phyloP scores from a whole-genome alignment of 305 asterid genomes.

The Solanum hybrid region DNA sequence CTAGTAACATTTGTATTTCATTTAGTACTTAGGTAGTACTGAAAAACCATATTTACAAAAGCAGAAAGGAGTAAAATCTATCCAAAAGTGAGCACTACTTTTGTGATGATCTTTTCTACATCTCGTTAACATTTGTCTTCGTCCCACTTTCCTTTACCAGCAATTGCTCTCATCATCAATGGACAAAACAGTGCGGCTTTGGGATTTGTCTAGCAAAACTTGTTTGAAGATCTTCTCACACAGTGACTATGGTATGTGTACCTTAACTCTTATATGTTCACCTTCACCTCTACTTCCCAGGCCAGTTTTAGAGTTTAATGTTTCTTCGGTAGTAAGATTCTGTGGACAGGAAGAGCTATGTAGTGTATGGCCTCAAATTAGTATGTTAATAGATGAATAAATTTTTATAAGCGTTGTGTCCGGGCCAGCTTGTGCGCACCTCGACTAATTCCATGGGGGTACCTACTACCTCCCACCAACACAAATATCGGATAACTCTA shows the following conservation, averaged over 20 bases:
- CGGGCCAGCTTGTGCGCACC: neutral
- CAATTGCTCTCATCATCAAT: conserved; percentile 70
- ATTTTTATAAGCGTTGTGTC: neutral
- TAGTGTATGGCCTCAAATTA: neutral
- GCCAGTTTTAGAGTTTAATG: neutral
- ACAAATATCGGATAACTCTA: neutral
- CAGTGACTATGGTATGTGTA: conserved; percentile 68
- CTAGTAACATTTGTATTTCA: no score
- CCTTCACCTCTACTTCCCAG: neutral
- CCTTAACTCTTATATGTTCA: neutral
- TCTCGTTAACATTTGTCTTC: conserved; percentile 15
- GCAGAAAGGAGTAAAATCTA: no score
- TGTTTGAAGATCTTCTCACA: conserved; percentile 75
- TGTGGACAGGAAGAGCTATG: neutral
- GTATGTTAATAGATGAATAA: neutral
- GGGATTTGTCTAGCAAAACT: conserved; percentile 63
- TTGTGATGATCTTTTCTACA: neutral
- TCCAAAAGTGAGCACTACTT: neutral
- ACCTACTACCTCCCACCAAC: neutral
- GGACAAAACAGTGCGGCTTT: conserved; percentile 83
- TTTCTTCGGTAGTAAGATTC: neutral
- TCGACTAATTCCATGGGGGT: neutral
- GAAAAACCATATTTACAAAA: no score
- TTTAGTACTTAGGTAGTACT: no score
- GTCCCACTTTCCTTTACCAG: conserved; percentile 27